Evolutionary conservation across 1,284 basidiomycete species (phyloP).

Genomic region (Lignosus rhinocerotis): DNA sequence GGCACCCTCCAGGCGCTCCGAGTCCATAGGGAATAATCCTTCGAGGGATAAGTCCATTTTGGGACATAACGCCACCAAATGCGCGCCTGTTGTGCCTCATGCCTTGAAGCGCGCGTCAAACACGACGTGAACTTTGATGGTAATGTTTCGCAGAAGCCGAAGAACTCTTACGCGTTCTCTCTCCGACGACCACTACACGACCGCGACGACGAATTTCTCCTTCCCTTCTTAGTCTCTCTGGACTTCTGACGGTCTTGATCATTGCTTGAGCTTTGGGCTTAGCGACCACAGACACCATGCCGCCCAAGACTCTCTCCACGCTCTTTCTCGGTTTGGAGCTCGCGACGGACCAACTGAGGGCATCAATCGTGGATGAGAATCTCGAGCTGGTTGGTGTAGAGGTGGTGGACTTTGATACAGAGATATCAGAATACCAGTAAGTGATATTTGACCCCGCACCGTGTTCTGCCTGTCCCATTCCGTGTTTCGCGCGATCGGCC

Average conservation of each 20-base stretch:
- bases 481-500: neutral
- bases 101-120: conserved; percentile 22
- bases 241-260: neutral
- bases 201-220: conserved; percentile 19
- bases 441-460: conserved; percentile 30
- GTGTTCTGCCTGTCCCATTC: conserved; percentile 6
- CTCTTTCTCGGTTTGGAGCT: conserved; percentile 80
- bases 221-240: conserved; percentile 1
- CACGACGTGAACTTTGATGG: conserved; percentile 23
- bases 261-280: conserved; percentile 15
- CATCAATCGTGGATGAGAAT: conserved; percentile 76
- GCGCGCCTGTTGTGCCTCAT: neutral
- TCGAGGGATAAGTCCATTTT: neutral
- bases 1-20: too few species aligned
- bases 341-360: conserved; percentile 76
- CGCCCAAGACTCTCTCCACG: conserved; percentile 53
- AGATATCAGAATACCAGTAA: conserved; percentile 79
- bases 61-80: conserved; percentile 7
- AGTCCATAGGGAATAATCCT: too few species aligned
- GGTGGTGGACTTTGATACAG: conserved; percentile 76
- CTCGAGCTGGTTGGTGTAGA: conserved; percentile 79
- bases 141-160: conserved; percentile 25
- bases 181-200: conserved; percentile 26
- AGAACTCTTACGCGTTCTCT: conserved; percentile 17
- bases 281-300: conserved; percentile 29